Percentiles rank a stretch among this genome's conserved stretches.
Conservation (phyloP, 1,284 basidiomycete species). For the Coriolopsis trogii region DNA sequence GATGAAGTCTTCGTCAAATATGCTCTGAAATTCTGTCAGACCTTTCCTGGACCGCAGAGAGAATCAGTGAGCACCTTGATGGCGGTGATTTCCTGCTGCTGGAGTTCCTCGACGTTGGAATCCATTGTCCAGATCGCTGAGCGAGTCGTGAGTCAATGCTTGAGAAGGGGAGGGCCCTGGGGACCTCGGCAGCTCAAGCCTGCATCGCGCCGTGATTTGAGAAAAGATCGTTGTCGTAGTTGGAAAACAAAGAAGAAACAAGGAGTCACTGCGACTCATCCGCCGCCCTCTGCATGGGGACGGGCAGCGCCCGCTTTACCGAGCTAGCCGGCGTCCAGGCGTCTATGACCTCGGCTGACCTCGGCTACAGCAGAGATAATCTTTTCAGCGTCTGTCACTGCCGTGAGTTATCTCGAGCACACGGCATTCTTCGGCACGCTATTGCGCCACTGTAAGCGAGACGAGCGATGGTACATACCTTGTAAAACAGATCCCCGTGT, state of each 20-base stretch:
- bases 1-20: constrained; percentile 75
- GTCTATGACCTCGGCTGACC: too few species aligned
- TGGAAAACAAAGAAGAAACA: constrained; percentile 15
- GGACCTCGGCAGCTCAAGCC: constrained; percentile 77
- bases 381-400: too few species aligned
- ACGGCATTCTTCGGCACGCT: too few species aligned
- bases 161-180: constrained; percentile 59
- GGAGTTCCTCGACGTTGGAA: constrained; percentile 63
- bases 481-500: too few species aligned
- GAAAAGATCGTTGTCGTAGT: constrained; percentile 17
- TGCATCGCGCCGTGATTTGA: constrained; percentile 44
- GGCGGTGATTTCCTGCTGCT: constrained; percentile 74
- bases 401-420: too few species aligned
- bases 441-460: too few species aligned
- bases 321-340: too few species aligned
- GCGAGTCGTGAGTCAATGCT: constrained; percentile 28
- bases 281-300: too few species aligned
- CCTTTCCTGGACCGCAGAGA: too few species aligned
- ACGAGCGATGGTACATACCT: too few species aligned
- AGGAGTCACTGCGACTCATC: neutral
- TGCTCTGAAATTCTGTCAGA: constrained; percentile 43
- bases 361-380: too few species aligned
- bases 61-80: constrained; percentile 42
- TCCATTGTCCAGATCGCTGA: constrained; percentile 55
- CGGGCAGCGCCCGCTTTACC: too few species aligned